These are phyloP conservation scores for Candida sp. DNA, from an alignment of 1,139 yeast genomes.

Conservation along the genomic window DNA sequence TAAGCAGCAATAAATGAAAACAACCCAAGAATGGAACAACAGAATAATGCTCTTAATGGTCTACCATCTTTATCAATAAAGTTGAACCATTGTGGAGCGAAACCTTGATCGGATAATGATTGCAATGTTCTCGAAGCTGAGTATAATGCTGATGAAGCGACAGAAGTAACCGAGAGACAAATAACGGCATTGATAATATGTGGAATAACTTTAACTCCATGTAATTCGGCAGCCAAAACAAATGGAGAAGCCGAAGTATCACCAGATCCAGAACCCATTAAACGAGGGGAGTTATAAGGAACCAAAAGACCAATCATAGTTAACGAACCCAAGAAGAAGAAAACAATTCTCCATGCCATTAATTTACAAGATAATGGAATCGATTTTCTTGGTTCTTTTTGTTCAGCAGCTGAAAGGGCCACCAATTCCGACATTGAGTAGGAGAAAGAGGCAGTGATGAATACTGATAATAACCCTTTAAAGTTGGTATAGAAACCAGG, in stretches of 20 bases:
- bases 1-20: constrained; percentile 37
- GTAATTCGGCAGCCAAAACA: constrained; percentile 41
- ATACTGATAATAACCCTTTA: constrained; percentile 39
- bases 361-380: constrained; percentile 42
- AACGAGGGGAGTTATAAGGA: constrained; percentile 34
- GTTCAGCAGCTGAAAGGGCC: constrained; percentile 41
- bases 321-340: constrained; percentile 42
- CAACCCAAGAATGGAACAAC: constrained; percentile 29
- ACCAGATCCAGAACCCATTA: constrained; percentile 38
- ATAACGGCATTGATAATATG: constrained; percentile 43
- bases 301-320: constrained; percentile 41
- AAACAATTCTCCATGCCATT: constrained; percentile 34
- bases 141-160: constrained; percentile 43
- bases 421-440: constrained; percentile 41
- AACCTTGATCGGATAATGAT: constrained; percentile 41
- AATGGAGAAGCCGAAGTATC: constrained; percentile 40
- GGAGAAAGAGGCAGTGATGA: constrained; percentile 36
- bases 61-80: constrained; percentile 42
- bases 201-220: constrained; percentile 35
- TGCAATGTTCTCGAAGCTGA: constrained; percentile 43
- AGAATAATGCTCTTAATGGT: constrained; percentile 37
- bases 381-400: constrained; percentile 35
- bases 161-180: constrained; percentile 43
- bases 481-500: constrained; percentile 38
- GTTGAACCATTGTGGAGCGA: constrained; percentile 40